Conservation (phyloP, 164 flowering plant genomes). For the Nymphaea thermarum region DNA sequence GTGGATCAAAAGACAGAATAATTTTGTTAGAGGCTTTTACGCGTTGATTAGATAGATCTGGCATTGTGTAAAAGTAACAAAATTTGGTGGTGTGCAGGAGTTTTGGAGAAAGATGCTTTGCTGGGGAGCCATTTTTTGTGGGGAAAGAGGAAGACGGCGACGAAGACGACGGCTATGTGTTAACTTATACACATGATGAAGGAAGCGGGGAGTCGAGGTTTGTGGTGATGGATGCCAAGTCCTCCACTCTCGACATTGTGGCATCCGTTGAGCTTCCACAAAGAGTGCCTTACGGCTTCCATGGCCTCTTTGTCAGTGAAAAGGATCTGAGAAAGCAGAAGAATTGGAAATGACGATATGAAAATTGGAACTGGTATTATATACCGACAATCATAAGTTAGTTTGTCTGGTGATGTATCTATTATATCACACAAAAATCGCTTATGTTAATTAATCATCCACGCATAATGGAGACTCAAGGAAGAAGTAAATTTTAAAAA, state of each 20-base stretch:
- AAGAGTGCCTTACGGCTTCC: slow-evolving; percentile 82
- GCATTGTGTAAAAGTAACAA: no score
- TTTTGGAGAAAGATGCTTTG: slow-evolving; percentile 48
- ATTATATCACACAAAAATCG: no score
- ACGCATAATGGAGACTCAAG: no score
- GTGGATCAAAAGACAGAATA: no score
- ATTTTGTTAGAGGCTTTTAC: no score
- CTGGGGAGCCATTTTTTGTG: slow-evolving; percentile 75
- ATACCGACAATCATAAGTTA: no score
- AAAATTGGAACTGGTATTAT: no score
- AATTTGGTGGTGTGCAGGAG: slow-evolving; percentile 11
- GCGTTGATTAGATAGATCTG: no score
- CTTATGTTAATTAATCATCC: no score
- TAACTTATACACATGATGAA: slow-evolving; percentile 46
- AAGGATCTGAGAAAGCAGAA: slow-evolving; percentile 30
- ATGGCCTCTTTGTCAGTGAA: slow-evolving; percentile 57
- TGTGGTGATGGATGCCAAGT: slow-evolving; percentile 71
- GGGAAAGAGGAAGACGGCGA: slow-evolving; percentile 18
- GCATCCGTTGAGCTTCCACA: slow-evolving; percentile 57
- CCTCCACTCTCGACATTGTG: slow-evolving; percentile 59
- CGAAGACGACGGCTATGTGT: slow-evolving; percentile 73
- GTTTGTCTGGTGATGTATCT: neutral
- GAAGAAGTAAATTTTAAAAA: no score
- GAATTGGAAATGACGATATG: no score
- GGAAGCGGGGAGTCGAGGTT: slow-evolving; percentile 44